Evolutionary conservation across 306 rosid genomes (phyloP), one percentile per base, ranked within the genome.

Genomic region (Quercus mongolica): DNA sequence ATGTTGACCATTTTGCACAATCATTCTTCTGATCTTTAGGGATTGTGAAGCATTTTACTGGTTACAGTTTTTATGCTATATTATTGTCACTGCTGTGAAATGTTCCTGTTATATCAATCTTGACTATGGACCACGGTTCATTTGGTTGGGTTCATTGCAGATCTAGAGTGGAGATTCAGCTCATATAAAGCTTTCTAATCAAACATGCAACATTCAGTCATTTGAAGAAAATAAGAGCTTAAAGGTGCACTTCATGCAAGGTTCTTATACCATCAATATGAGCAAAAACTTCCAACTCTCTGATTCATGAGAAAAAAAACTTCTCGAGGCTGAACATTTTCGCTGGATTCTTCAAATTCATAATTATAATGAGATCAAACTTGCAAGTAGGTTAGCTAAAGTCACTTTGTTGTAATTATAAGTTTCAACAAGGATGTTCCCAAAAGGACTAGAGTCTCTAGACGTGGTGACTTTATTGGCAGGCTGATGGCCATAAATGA

Each of bases 101-200:
- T 8, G 25, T 67, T 33, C 11, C 21, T 52, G 35, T 25, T 72
- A 19, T 68, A 26, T 64, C 5, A 5, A 71, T 23, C 57, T 71
- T 71, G 51, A 44, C 69, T 26, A 20, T 44, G 73, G 17, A 41
- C 64, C 15, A 41, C 69, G 33, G 13, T 49, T 81, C 57, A 58
- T 76, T 73, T 78, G 70, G 64, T 74, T 82, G 72, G 76, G 73
- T 49, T 33, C 38, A 30, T 78, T 75, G 87, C 87, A 80, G 85
- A 79, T 77, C 41, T 71, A 54, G 80, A 79, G 81, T 21, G 86
- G 81, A 74, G 67, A 26, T 71, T 59, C 78, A 76, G 76, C 76
- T 57, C 71, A 79, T 25, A 76, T 26, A 54, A 68, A 55, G 83
- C 21, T 75, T 67, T 30, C 77, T 18, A 54, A 73, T 78, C 69